Evolutionary conservation across 139 green algal species (phyloP), one percentile per base, ranked within the genome.

Genomic region (Picochlorum sp.): DNA sequence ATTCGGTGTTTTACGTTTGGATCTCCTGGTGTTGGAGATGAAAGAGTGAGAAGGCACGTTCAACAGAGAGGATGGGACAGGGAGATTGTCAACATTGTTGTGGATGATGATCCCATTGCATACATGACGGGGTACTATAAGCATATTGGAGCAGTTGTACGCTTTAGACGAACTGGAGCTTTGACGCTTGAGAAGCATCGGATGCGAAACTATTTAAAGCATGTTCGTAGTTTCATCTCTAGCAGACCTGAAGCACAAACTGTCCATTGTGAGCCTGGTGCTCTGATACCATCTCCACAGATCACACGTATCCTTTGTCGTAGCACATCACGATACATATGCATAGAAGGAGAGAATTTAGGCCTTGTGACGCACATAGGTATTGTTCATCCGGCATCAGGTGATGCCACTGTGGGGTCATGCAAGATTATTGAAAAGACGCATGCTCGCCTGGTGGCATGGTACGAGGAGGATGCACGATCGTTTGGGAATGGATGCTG

Each of bases 61-160:
- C n/a, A 45, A 20, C 1, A 0, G 16, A 20, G n/a, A 45, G 56
- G 56, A 5, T 62, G 56, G 56, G 56, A 14, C 18, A 45, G 0
- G 18, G 16, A 62, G 16, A 49, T 62, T 21, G 14, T 20, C 18
- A 49, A 20, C 2, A 49, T 49, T 47, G 30, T 20, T 47, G 16
- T 62, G 56, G n/a, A n/a, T 45, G 56, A 62, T 49, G 56, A 62
- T 47, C 56, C 56, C 10, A 23, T 62, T 45, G n/a, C 56, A 47
- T 21, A 21, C 30, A 16, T 62, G 13, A n/a, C 18, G 18, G n/a
- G n/a, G 18, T 55, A 20, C 20, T 20, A 21, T 23, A 45, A 21
- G 56, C 56, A 34, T 23, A 20, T 55, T 23, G 56, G 56, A 18
- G 11, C 52, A 56, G 20, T 49, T 47, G 55, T 20, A 10, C n/a